Base-by-base conservation (phyloP, 148 eudicot species). In the Cornus florida region DNA sequence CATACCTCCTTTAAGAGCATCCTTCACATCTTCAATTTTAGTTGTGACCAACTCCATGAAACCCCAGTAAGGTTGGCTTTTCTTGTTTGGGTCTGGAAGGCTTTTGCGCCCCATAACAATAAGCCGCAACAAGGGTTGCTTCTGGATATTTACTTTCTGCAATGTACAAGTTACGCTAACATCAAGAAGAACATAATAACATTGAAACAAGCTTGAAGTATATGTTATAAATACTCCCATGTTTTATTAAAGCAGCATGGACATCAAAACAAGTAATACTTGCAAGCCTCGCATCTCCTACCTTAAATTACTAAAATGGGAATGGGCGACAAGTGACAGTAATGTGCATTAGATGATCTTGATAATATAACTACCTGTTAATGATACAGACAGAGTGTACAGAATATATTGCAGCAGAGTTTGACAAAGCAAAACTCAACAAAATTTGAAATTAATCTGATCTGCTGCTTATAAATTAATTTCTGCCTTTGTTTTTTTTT, bases 1-100 rank as follows among this genome's bases (percentile, higher is more conserved):
- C 69, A 28, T 74, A 89, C 92, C 86, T 75, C 88, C 97, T 84
- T 83, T 68, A 53, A 91, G 90, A 32, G 91, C 93, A 66, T 57
- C 72, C 74, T 85, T 85, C 60, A 90, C 76, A 75, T 87, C 87
- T 1, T 88, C 87, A 53, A 82, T 76, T 19, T 86, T 84, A 0
- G 88, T 90, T 60, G 92, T 92, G 60, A 93, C 98, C 83, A 92
- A 65, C 87, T 93, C 92, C 1, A 93, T 94, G 71, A 89, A 93
- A 2, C 92, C 96, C 91, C 93, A 93, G 46, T 79, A 86, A 3
- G 96, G 96, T 33, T 81, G 77, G 50, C 91, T 75, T 71, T 82
- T 89, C 68, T 83, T 74, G 39, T 67, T 17, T 9, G 92, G 86
- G 70, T 89, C 89, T 0, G 96, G 97, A 20, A 93, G 91, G 71